Percentiles rank a stretch among this genome's conserved stretches.
Conservation (phyloP, 208 protist species). For the Herpetomonas tarakana region DNA sequence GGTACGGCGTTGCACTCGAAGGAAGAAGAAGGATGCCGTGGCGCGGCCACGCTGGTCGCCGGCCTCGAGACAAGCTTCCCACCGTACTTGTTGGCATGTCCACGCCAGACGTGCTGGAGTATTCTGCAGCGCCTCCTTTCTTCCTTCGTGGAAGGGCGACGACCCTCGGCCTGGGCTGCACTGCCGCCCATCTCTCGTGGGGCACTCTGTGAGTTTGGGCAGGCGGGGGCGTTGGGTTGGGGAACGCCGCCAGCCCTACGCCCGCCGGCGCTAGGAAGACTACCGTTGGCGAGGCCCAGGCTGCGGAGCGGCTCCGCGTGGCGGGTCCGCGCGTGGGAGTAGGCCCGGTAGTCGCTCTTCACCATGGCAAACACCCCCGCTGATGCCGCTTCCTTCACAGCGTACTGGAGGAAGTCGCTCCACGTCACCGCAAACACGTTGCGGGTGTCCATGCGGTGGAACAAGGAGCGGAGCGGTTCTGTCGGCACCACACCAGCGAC, state of each 20-base stretch:
- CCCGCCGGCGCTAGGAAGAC: background rate
- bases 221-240: too few relatives aligned
- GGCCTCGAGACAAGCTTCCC: background rate
- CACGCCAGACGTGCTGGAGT: background rate
- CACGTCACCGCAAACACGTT: constrained; percentile 30
- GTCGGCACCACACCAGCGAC: constrained; percentile 1
- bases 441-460: constrained; percentile 31
- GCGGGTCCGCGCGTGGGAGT: constrained; percentile 17
- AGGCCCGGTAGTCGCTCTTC: constrained; percentile 22
- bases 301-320: background rate
- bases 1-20: too few relatives aligned
- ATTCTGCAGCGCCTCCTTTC: background rate
- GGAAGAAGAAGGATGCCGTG: too few relatives aligned
- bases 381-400: constrained; percentile 22
- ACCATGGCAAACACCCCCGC: constrained; percentile 14
- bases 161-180: background rate
- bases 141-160: background rate
- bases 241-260: background rate
- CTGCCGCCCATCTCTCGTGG: background rate
- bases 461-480: constrained; percentile 25
- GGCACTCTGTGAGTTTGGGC: too few relatives aligned
- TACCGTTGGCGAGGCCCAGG: background rate
- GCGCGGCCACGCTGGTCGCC: too few relatives aligned
- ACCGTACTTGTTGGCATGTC: constrained; percentile 3
- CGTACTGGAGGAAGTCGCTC: constrained; percentile 31